Base-by-base conservation (phyloP, 2,329 filamentous ascomycete species). In the Aspergillus amoenus region DNA sequence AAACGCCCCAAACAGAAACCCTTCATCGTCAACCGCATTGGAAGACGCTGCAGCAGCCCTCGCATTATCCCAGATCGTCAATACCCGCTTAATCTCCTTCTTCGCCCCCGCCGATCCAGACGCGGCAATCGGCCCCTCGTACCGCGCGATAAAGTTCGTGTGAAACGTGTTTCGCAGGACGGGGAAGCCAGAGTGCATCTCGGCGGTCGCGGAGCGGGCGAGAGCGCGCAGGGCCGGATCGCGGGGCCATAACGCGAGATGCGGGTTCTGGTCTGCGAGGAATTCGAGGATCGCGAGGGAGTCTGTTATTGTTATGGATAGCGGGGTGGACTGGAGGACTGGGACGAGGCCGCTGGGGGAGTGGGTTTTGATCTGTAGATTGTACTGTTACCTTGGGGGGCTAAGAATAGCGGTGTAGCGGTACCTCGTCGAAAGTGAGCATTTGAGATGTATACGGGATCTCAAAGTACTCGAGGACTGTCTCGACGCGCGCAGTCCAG, bases 1-100 rank as follows among this genome's bases (percentile, higher is more conserved):
- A 58, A 75, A 75, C 18, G 57, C 58, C 2, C 73, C 73, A 63
- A 70, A 75, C 61, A 75, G 58, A 56, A 73, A 75, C 1, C 68
- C 67, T n/a, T 73, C 66, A 56, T 74, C 21, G 21, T 21, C 21
- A 21, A 21, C 21, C 21, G 21, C 21, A 21, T 3, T 21, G 21
- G 21, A 21, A 21, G 21, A 21, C 21, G 21, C 21, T 4, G 21
- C 21, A 2, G 18, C 18, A 3, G 21, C 21, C 21, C 21, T 21
- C 21, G 21, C 21, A 21, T 21, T 21, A 21, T 67, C 64, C 70
- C 71, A 73, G 9, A 73, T 54, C 3, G 42, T 43, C 7, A 74
- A 55, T 13, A 71, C 57, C 7, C 63, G 58, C 15, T 57, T 45
- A 13, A 73, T 60, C 22, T 73, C 71, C 41, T 61, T 60, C 21